These are phyloP conservation scores for Lentinula lateritia DNA, from an alignment of 768 basidiomycete genomes.

Conservation along the genomic window DNA sequence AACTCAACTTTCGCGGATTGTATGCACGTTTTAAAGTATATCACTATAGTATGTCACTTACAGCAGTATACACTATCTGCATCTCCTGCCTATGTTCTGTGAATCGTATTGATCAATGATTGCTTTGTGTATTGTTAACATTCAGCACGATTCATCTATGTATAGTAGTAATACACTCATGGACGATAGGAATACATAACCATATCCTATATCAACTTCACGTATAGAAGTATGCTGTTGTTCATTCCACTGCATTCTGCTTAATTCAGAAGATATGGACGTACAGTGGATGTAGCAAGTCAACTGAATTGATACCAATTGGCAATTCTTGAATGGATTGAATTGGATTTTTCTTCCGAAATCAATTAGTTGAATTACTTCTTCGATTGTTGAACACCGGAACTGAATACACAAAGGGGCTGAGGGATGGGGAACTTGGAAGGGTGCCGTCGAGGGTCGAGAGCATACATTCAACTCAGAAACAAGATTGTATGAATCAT, in stretches of 20 bases:
- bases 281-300: not conserved
- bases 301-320: not conserved
- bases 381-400: not conserved
- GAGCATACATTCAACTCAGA: not conserved
- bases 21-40: not conserved
- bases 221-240: not conserved
- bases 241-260: not conserved
- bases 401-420: not conserved
- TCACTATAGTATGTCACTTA: not conserved
- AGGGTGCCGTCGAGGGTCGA: no score
- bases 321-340: not conserved
- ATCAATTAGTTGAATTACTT: not conserved
- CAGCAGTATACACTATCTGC: not conserved
- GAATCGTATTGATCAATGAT: not conserved
- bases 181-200: not conserved
- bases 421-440: not conserved
- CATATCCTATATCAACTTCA: not conserved
- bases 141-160: not conserved
- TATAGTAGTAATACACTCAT: not conserved
- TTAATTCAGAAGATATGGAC: not conserved
- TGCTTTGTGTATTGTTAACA: not conserved
- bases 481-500: not conserved
- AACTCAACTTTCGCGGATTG: not conserved
- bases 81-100: not conserved
- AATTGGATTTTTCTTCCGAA: not conserved